Evolutionary conservation across 2,329 filamentous ascomycete species (phyloP).

Genomic region (Fusarium sp.): DNA sequence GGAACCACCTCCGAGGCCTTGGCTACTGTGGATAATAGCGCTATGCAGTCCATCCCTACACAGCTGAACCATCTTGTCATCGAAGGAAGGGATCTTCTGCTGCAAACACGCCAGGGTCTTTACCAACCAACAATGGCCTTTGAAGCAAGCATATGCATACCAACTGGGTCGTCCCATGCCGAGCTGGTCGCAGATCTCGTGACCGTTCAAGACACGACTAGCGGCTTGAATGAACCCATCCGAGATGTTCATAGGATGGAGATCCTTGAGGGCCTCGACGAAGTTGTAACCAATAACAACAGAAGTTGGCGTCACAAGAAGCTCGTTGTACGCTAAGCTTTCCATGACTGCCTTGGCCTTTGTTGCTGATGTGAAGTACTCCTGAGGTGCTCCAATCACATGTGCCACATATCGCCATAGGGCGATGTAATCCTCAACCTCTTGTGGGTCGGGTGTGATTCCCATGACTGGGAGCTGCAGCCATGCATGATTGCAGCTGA

Average conservation of each 20-base stretch:
- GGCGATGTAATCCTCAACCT: slow-evolving; percentile 73
- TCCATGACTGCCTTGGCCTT: slow-evolving; percentile 53
- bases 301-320: slow-evolving; percentile 53
- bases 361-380: slow-evolving; percentile 43
- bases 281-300: slow-evolving; percentile 56
- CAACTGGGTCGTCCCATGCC: slow-evolving; percentile 51
- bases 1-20: slow-evolving; percentile 47
- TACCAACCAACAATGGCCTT: slow-evolving; percentile 53
- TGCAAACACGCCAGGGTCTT: slow-evolving; percentile 48
- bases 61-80: slow-evolving; percentile 45
- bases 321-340: slow-evolving; percentile 53
- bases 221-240: slow-evolving; percentile 37
- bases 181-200: slow-evolving; percentile 55
- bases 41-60: slow-evolving; percentile 47
- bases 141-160: slow-evolving; percentile 50
- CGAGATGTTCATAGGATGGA: slow-evolving; percentile 55
- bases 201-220: slow-evolving; percentile 56
- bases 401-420: slow-evolving; percentile 60
- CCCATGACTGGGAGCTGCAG: slow-evolving; percentile 73
- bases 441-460: slow-evolving; percentile 68
- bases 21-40: slow-evolving; percentile 48
- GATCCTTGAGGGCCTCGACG: slow-evolving; percentile 54
- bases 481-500: slow-evolving; percentile 73
- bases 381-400: slow-evolving; percentile 49
- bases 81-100: slow-evolving; percentile 41